Evolutionary conservation across 768 basidiomycete species (phyloP).

Genomic region (Podaxis pistillaris): DNA sequence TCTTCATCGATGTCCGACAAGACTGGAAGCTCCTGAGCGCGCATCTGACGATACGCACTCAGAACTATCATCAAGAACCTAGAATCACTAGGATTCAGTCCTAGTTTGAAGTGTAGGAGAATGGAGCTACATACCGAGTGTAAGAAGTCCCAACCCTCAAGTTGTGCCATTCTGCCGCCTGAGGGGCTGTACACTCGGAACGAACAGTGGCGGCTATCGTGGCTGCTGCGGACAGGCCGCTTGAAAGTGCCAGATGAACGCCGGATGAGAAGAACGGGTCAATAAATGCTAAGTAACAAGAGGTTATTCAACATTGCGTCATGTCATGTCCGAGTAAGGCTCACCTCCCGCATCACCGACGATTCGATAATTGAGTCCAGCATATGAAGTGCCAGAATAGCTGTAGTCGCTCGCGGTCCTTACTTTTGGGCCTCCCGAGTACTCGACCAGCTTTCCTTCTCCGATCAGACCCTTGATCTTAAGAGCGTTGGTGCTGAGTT

Average conservation of each 20-base stretch:
- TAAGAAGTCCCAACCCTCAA: slow-evolving; percentile 31
- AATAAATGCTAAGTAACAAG: slow-evolving; percentile 22
- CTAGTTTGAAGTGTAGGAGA: neutral
- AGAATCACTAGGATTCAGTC: neutral
- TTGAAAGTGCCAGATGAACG: slow-evolving; percentile 32
- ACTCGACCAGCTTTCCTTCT: slow-evolving; percentile 21
- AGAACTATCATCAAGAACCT: slow-evolving; percentile 47
- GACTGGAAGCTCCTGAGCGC: slow-evolving; percentile 35
- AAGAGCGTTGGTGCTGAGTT: slow-evolving; percentile 34
- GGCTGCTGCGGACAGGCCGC: slow-evolving; percentile 33
- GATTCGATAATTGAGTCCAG: slow-evolving; percentile 30
- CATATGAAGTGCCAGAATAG: slow-evolving; percentile 30
- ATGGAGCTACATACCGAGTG: slow-evolving; percentile 26
- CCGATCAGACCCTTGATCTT: slow-evolving; percentile 30
- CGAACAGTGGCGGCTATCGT: slow-evolving; percentile 33
- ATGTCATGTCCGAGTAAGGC: neutral
- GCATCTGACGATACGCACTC: slow-evolving; percentile 48
- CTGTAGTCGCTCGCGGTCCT: slow-evolving; percentile 32
- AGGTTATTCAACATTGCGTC: neutral
- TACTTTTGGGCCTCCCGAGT: slow-evolving; percentile 22
- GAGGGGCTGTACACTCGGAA: slow-evolving; percentile 27
- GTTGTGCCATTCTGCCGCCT: slow-evolving; percentile 31
- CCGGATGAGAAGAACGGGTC: slow-evolving; percentile 30
- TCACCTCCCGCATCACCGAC: slow-evolving; percentile 32
- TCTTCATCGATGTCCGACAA: slow-evolving; percentile 43